Conservation (phyloP, 129 eudicot species). For the Arctium minus region DNA sequence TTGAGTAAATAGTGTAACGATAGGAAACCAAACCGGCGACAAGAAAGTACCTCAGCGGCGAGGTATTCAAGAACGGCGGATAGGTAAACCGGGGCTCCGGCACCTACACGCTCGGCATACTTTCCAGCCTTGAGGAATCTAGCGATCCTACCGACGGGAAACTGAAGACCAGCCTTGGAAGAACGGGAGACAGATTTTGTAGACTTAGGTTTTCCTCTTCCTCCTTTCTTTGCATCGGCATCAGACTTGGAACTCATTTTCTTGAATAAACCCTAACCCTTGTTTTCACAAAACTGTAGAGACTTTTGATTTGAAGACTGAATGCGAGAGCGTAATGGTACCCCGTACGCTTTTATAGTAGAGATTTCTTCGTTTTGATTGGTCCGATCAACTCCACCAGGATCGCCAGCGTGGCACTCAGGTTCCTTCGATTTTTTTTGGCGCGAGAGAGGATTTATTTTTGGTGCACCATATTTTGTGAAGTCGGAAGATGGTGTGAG, state of each 20-base stretch:
- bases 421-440: too few relatives aligned
- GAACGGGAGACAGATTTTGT: conserved; percentile 63
- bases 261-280: conserved; percentile 21
- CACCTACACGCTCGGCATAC: conserved; percentile 71
- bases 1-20: too few relatives aligned
- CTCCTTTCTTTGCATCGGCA: conserved; percentile 32
- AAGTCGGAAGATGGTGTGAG: too few relatives aligned
- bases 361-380: conserved; percentile 14
- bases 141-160: conserved; percentile 76
- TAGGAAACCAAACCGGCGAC: background rate
- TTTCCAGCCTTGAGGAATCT: conserved; percentile 68
- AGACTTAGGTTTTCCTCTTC: conserved; percentile 52
- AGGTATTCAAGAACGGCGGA: conserved; percentile 82
- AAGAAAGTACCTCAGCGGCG: conserved; percentile 56
- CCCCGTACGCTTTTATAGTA: background rate
- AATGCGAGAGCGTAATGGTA: background rate
- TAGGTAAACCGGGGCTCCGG: conserved; percentile 75
- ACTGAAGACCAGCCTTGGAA: conserved; percentile 68
- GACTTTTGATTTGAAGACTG: background rate
- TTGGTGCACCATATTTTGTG: too few relatives aligned
- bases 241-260: conserved; percentile 33
- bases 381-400: conserved; percentile 9
- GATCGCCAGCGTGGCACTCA: conserved; percentile 42
- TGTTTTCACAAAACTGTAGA: background rate
- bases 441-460: too few relatives aligned